Base-by-base conservation (phyloP, 192 early-diverging fungal species). In the Mortierella antarctica region DNA sequence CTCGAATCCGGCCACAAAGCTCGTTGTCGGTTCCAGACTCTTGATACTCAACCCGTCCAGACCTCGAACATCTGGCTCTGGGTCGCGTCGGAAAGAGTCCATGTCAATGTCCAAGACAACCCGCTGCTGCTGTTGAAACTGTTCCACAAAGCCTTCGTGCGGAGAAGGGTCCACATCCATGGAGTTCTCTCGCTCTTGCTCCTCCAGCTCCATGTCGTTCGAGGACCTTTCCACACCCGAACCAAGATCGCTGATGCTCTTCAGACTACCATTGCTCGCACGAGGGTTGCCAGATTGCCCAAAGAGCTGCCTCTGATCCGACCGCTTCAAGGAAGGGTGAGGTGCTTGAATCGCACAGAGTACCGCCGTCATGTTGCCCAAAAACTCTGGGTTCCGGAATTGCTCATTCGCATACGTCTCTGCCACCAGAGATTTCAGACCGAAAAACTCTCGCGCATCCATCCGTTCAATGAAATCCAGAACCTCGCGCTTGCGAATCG, bases 1-100 rank as follows among this genome's bases (percentile, higher is more conserved):
- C 51, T 79, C 76, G 20, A 79, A 71, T 1, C 68, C 76, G 6
- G 76, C 56, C 15, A 79, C 69, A 31, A 79, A 79, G 39, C 76
- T 79, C 57, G 23, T 21, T 0, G 57, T 71, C 2, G 76, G 58
- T 7, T 58, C 51, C 6, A 53, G 45, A 40, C 63, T 67, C 15
- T 65, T 65, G 45, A 79, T 42, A 6, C 67, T 77, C 46, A 77
- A 40, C 10, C 61, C 63, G 8, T 77, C 67, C 6, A 70, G 23
- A 11, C 31, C 18, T n/a, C 62, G 54, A 14, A 70, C 42, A 20
- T 53, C 62, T 6, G 62, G 76, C 7, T 66, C 76, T 21, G 76
- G 76, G 23, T 79, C 76, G 12, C 76, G 48, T 20, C 63, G 46
- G 45, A 62, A 79, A 5, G 52, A 47, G 56, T 79, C 76, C n/a